Evolutionary conservation across 1,284 basidiomycete species (phyloP).

Genomic region (Microstroma glucosiphilum): DNA sequence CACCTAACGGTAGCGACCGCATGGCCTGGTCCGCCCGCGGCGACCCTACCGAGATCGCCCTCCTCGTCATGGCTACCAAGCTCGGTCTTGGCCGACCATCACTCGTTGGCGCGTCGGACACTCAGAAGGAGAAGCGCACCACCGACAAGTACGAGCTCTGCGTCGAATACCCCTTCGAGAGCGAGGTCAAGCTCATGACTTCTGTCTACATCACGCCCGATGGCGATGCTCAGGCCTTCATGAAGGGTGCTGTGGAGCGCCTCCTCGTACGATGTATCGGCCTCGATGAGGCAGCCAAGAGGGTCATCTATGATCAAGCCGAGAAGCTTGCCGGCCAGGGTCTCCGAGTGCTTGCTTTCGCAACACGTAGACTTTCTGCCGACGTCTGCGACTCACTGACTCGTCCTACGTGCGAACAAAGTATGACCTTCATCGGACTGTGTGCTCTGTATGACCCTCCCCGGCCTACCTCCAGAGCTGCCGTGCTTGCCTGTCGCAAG

Average conservation of each 20-base stretch:
- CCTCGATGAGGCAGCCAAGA: neutral
- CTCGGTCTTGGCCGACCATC: slow-evolving; percentile 24
- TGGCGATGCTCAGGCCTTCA: slow-evolving; percentile 27
- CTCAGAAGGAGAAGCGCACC: slow-evolving; percentile 8
- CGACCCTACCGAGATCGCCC: slow-evolving; percentile 42
- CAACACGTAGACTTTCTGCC: slow-evolving; percentile 32
- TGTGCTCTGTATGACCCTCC: slow-evolving; percentile 66
- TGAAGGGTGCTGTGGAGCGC: slow-evolving; percentile 49
- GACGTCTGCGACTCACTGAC: slow-evolving; percentile 8
- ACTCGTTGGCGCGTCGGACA: slow-evolving; percentile 12
- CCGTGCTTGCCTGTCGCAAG: slow-evolving; percentile 61
- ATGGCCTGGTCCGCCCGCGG: slow-evolving; percentile 27
- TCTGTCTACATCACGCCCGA: slow-evolving; percentile 21
- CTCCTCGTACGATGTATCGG: slow-evolving; percentile 38
- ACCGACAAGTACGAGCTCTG: slow-evolving; percentile 21
- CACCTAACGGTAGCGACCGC: slow-evolving; percentile 18
- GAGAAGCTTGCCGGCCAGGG: slow-evolving; percentile 40
- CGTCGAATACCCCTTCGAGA: slow-evolving; percentile 46
- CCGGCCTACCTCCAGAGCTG: slow-evolving; percentile 61
- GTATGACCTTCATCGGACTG: slow-evolving; percentile 61
- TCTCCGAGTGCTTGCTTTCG: slow-evolving; percentile 46
- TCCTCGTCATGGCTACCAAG: slow-evolving; percentile 36
- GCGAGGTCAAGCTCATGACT: slow-evolving; percentile 47
- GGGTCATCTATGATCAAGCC: slow-evolving; percentile 34
- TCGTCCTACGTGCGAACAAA: slow-evolving; percentile 57